Base-by-base conservation (phyloP, 768 basidiomycete genomes). In the Boletus huronensis region DNA sequence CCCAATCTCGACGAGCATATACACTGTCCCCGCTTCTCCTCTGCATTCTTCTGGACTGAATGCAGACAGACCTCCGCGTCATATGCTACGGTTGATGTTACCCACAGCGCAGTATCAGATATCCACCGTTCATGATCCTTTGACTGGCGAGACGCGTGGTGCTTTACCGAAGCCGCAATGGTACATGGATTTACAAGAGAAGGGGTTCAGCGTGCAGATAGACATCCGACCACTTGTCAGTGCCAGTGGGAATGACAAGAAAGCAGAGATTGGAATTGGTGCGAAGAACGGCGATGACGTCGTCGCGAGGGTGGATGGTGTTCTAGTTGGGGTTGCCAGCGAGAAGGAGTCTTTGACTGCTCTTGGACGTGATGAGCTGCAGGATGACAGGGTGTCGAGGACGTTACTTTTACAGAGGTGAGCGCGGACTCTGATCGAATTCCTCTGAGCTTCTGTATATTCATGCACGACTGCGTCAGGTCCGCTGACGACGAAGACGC, bases 51-150 rank as follows among this genome's bases (percentile, higher is more conserved):
- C 89, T 35, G 80, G 76, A 26, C 75, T 86, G 35, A 81, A 82
- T 53, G 66, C 70, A 17, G 78, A 79, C 55, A 70, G 71, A 32
- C 75, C 81, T 8, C 77, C 78, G 3, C 80, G 92, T 42, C 93
- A 97, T 70, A 71, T 97, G 43, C 58, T 98, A 14, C 78, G 90
- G 46, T 62, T 98, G 48, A 82, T 80, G 36, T 71, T 97, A 17
- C 94, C 94, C 3, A 96, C 92, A 2, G 85, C 90, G 19, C 87
- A 86, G 57, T 91, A 84, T 65, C 83, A 87, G 66, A 80, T 85
- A 42, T 81, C 85, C 31, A 86, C 88, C 3, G 80, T 95, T 34
- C 75, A 80, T 45, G 91, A 96, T 70, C 94, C 94, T 10, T 73
- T 96, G 57, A 88, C 87, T 25, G 87, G 86, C 16, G 82, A 86